These are phyloP conservation scores for Penicillium nucicola DNA, from an alignment of 495 filamentous ascomycete genomes.

Conservation along the genomic window DNA sequence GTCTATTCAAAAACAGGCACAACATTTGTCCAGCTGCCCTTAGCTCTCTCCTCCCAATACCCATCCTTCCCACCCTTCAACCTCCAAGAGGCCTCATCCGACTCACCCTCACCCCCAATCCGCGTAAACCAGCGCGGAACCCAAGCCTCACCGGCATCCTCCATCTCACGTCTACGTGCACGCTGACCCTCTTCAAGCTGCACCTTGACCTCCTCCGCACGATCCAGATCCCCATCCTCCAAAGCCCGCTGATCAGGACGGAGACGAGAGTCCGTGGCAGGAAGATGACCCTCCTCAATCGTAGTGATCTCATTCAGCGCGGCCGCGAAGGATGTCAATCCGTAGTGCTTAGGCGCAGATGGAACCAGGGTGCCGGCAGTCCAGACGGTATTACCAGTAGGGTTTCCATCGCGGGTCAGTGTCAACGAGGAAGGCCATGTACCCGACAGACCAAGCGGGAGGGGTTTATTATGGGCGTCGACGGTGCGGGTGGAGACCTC, in stretches of 20 bases:
- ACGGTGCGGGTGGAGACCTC: constrained; percentile 76
- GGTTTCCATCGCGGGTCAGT: constrained; percentile 55
- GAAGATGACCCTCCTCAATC: constrained; percentile 68
- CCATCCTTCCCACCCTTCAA: constrained; percentile 76
- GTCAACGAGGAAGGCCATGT: constrained; percentile 79
- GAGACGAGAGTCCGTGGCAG: constrained; percentile 77
- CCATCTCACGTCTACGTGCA: constrained; percentile 67
- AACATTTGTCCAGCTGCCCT: constrained; percentile 67
- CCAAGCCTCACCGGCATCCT: constrained; percentile 67
- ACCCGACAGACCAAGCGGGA: constrained; percentile 64
- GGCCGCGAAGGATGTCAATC: constrained; percentile 83
- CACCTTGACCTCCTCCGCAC: constrained; percentile 79
- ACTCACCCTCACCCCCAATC: constrained; percentile 46
- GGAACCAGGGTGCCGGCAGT: constrained; percentile 69
- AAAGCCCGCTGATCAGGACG: constrained; percentile 89
- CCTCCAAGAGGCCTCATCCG: constrained; percentile 73
- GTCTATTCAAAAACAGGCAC: constrained; percentile 63
- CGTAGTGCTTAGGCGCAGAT: constrained; percentile 74
- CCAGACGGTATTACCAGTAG: constrained; percentile 68
- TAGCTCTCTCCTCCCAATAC: constrained; percentile 85
- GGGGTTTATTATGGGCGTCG: constrained; percentile 57
- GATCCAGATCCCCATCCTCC: constrained; percentile 78
- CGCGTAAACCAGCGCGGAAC: constrained; percentile 78
- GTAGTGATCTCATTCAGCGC: constrained; percentile 82
- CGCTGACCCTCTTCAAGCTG: constrained; percentile 84